phyloP scores from a whole-genome alignment of 2,329 filamentous ascomycete genomes.

The Neofusicoccum ribis region DNA sequence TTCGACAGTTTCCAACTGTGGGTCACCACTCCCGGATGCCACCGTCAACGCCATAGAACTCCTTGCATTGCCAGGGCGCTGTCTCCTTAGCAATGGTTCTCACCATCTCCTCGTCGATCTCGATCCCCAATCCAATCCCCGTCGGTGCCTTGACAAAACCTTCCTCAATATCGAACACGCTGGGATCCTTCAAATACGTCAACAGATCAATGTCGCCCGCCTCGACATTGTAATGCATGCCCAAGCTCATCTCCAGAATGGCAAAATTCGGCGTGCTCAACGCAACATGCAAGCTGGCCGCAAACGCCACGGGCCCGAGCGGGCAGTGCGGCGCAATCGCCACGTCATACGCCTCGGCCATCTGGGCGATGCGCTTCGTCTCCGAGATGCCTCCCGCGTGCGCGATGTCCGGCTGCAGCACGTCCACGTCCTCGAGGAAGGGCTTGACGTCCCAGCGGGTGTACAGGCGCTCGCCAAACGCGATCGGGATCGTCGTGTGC shows the following conservation, averaged over 20 bases:
- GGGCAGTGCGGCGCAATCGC: slow-evolving; percentile 73
- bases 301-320: slow-evolving; percentile 69
- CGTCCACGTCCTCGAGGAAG: slow-evolving; percentile 70
- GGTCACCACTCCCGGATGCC: not conserved
- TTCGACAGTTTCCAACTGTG: too few relatives aligned
- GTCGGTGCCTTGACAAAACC: slow-evolving; percentile 63
- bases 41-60: slow-evolving; percentile 45
- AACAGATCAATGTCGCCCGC: slow-evolving; percentile 42
- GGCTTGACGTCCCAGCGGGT: slow-evolving; percentile 72
- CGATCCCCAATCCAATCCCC: slow-evolving; percentile 66
- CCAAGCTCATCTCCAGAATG: slow-evolving; percentile 76
- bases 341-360: slow-evolving; percentile 73
- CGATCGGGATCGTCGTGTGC: slow-evolving; percentile 64
- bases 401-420: slow-evolving; percentile 71
- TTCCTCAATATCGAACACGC: slow-evolving; percentile 64
- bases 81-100: slow-evolving; percentile 60
- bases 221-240: slow-evolving; percentile 71
- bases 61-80: slow-evolving; percentile 55
- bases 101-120: slow-evolving; percentile 67
- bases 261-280: slow-evolving; percentile 61
- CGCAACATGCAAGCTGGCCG: slow-evolving; percentile 69
- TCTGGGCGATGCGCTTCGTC: slow-evolving; percentile 65
- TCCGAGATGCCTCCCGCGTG: slow-evolving; percentile 74
- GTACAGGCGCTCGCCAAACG: slow-evolving; percentile 70
- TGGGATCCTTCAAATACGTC: slow-evolving; percentile 65